Evolutionary conservation across 441 rosid species (phyloP).

Genomic region (Brassica hybrid): DNA sequence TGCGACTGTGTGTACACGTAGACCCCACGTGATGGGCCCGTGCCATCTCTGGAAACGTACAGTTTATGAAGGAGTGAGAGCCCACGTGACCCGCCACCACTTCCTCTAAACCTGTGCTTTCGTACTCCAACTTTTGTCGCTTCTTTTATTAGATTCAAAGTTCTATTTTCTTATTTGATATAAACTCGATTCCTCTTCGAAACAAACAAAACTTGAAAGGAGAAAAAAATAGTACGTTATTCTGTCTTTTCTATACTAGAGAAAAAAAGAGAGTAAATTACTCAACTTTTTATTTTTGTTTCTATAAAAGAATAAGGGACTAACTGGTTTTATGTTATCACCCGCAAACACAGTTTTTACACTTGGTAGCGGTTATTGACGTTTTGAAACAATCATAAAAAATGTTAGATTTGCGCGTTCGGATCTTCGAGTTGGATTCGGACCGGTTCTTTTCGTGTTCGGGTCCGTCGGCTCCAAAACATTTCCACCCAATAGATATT

Average conservation of each 20-base stretch:
- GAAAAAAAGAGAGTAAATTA: too few species aligned
- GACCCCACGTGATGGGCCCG: conserved; percentile 51
- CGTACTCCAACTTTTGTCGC: conserved; percentile 29
- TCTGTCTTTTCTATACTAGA: neutral
- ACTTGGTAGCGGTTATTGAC: too few species aligned
- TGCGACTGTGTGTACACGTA: conserved; percentile 31
- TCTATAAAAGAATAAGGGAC: too few species aligned
- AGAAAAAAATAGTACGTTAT: neutral
- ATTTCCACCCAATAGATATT: too few species aligned
- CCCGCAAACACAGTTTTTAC: neutral
- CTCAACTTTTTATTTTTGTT: too few species aligned
- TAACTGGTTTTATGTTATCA: too few species aligned
- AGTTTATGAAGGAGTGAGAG: conserved; percentile 34
- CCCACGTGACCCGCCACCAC: conserved; percentile 49
- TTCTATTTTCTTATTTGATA: neutral
- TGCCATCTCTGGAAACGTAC: conserved; percentile 36
- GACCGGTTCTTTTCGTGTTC: too few species aligned
- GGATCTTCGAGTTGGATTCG: too few species aligned
- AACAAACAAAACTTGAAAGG: neutral
- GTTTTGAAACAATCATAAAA: too few species aligned
- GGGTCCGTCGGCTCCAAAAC: too few species aligned
- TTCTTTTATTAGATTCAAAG: neutral
- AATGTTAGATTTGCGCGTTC: too few species aligned
- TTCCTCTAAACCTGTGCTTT: conserved; percentile 34
- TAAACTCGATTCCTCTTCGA: conserved; percentile 29